Base-by-base conservation (phyloP, 352 stramenopile species). In the Phytophthora nicotianae region DNA sequence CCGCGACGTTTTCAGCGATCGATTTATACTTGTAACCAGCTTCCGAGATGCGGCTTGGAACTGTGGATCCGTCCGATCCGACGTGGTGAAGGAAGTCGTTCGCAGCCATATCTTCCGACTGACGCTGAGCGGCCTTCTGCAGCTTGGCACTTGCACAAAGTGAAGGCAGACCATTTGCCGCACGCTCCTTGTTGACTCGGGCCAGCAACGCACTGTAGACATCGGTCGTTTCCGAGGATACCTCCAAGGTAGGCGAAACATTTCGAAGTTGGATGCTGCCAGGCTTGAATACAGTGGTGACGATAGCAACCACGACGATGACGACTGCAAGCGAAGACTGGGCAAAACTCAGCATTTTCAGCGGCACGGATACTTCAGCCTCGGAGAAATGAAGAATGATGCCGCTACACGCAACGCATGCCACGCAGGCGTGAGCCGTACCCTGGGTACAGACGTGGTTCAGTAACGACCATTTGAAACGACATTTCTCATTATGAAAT, bases 21-120 rank as follows among this genome's bases (percentile, higher is more conserved):
- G 47, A 69, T 45, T 66, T 71, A 59, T 72, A 80, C 46, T 75
- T 59, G 55, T 80, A 85, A 16, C 73, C 67, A 29, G 74, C 40
- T 13, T 58, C 62, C 32, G 47, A 68, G 23, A 85, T 70, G 7
- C 72, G 75, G 27, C 46, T 35, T 11, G 20, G 19, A 41, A 74
- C 67, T 0, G 62, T 70, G 21, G 69, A 77, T 4, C 72, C 75
- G 37, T 65, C 60, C 16, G 65, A 70, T 13, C 75, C 75, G 1
- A 60, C 75, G 65, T 83, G 74, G 46, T 57, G 63, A 46, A 80
- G 68, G 32, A 63, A 77, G 58, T 75, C 65, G 50, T 76, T 55
- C 0, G 37, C 56, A 10, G 74, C 70, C 60, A 74, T 68, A 50
- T 79, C 70, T 19, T 68, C 29, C 7, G 63, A 62, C 29, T 37